phyloP scores from a whole-genome alignment of 805 yeast genomes.

The Pichia deserticola region DNA sequence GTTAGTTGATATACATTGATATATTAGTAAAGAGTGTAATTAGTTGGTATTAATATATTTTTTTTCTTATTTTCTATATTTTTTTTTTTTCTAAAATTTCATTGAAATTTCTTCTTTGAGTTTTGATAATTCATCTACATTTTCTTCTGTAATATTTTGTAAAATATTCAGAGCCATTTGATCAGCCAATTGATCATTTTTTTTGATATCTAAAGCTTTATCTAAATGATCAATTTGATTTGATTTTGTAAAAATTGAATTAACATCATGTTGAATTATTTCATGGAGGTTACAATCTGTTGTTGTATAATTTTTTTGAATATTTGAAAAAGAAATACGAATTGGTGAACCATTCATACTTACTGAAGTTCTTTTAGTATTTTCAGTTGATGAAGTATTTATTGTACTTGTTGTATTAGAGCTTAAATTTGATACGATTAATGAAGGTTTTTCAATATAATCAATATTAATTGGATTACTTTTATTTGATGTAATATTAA shows the following conservation, averaged over 20 bases:
- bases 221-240: conserved; percentile 29
- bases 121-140: conserved; percentile 24
- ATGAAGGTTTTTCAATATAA: neutral
- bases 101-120: conserved; percentile 24
- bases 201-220: conserved; percentile 16
- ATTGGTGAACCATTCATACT: neutral
- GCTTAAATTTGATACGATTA: conserved; percentile 9
- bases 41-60: no score
- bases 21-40: no score
- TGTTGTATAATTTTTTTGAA: neutral
- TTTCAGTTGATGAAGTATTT: neutral
- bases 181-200: conserved; percentile 27
- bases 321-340: neutral
- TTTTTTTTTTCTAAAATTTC: neutral
- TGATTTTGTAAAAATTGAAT: conserved; percentile 24
- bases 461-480: neutral
- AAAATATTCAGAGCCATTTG: conserved; percentile 30
- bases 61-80: no score
- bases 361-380: neutral
- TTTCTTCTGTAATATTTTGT: conserved; percentile 25
- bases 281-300: neutral
- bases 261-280: conserved; percentile 10
- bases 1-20: neutral
- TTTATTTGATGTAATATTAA: no score
- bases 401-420: conserved; percentile 9